Conservation (phyloP, 176 grass and related monocot species). For the Poa annua region DNA sequence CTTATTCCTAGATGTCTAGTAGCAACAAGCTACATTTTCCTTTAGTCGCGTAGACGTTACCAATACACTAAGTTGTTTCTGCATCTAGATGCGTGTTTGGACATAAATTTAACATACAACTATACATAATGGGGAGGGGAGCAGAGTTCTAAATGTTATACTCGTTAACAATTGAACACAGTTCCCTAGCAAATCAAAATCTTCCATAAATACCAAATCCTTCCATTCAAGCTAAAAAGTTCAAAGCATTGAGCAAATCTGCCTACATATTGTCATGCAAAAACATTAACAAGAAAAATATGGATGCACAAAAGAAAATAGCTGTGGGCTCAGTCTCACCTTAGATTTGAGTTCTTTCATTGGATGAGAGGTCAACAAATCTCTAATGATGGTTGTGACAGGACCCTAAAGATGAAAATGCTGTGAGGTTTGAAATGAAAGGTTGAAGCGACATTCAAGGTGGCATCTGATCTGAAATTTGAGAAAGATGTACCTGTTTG, state of each 20-base stretch:
- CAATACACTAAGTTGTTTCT: neutral
- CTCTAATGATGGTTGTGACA: constrained; percentile 67
- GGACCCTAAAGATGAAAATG: constrained; percentile 43
- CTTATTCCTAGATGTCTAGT: neutral
- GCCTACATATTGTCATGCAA: neutral
- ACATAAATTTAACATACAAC: neutral
- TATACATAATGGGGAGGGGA: neutral
- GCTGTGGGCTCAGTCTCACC: constrained; percentile 47
- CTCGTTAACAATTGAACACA: neutral
- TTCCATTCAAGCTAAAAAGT: neutral
- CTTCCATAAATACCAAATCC: neutral
- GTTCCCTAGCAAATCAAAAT: neutral
- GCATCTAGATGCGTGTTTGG: neutral
- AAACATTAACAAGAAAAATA: neutral
- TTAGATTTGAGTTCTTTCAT: constrained; percentile 80
- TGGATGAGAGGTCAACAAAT: constrained; percentile 69
- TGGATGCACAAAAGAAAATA: neutral
- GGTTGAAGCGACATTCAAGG: neutral
- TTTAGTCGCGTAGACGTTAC: neutral
- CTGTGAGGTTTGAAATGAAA: neutral
- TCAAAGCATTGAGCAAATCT: neutral
- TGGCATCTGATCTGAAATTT: neutral
- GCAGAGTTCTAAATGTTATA: neutral
- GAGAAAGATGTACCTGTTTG: constrained; percentile 60
- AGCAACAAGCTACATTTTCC: too few species aligned